A percentile compares a stretch with the other conserved stretches of the same genome.
Conservation (phyloP, 148 eudicot species). For the Camellia japonica region DNA sequence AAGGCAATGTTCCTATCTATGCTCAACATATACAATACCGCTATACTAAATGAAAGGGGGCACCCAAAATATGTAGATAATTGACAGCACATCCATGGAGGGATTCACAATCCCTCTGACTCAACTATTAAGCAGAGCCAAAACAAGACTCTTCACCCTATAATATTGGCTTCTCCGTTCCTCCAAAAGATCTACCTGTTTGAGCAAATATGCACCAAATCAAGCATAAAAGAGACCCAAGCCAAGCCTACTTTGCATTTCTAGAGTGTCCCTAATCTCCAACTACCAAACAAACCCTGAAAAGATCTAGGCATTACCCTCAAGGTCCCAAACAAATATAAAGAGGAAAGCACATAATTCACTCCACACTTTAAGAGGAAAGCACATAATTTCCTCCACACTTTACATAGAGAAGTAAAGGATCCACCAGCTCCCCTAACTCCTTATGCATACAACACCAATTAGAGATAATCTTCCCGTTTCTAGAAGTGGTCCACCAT, state of each 20-base stretch:
- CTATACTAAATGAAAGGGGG: neutral
- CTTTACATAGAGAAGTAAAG: no score
- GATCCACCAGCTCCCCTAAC: no score
- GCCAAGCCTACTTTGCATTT: neutral
- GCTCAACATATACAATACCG: neutral
- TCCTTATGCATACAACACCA: no score
- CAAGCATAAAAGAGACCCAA: slow-evolving; percentile 7
- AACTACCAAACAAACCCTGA: neutral
- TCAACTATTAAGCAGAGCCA: neutral
- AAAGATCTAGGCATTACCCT: no score
- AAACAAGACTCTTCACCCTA: neutral
- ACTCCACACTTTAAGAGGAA: no score
- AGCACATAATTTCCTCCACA: no score
- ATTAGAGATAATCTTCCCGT: no score
- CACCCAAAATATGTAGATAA: neutral
- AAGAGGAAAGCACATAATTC: no score
- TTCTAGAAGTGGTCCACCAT: no score
- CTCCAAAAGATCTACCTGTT: neutral
- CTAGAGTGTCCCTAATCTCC: neutral
- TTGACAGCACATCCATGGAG: neutral
- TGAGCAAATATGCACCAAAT: neutral
- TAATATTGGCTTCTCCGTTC: neutral
- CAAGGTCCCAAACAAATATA: no score
- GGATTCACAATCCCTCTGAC: neutral
- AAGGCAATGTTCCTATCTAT: neutral